Evolutionary conservation across 345 rosid species (phyloP).

Genomic region (Citrus medica): DNA sequence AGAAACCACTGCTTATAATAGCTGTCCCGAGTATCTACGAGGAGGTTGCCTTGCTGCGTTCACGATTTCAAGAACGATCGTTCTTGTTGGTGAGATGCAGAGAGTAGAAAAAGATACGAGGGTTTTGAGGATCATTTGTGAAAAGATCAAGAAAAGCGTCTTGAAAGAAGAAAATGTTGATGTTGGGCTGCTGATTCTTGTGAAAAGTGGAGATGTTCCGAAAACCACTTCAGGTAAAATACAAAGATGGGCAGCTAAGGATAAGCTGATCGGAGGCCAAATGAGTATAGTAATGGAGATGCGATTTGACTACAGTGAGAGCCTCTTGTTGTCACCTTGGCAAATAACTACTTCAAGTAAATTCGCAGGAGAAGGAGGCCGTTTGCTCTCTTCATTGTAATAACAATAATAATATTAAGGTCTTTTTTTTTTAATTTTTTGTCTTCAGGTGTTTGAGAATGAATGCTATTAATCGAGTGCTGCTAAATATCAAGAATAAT

Average conservation of each 20-base stretch:
- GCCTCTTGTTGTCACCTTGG: neutral
- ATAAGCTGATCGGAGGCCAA: constrained; percentile 27
- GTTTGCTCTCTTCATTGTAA: constrained; percentile 13
- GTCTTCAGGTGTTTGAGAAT: too few relatives aligned
- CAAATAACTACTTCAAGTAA: neutral
- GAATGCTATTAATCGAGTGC: too few relatives aligned
- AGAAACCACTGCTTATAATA: constrained; percentile 38
- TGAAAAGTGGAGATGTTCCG: constrained; percentile 35
- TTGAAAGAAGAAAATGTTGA: constrained; percentile 31
- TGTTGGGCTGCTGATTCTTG: constrained; percentile 47
- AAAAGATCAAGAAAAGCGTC: constrained; percentile 30
- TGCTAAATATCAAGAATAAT: too few relatives aligned
- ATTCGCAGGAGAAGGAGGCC: neutral
- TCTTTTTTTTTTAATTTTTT: too few relatives aligned
- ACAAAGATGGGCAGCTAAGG: constrained; percentile 53
- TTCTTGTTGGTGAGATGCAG: constrained; percentile 49
- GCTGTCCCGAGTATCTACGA: constrained; percentile 34
- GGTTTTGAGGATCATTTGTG: constrained; percentile 31
- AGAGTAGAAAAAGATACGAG: constrained; percentile 19
- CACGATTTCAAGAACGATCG: constrained; percentile 25
- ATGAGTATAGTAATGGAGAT: constrained; percentile 33
- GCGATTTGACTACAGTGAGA: constrained; percentile 17
- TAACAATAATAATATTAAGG: too few relatives aligned
- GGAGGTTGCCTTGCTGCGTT: constrained; percentile 58
- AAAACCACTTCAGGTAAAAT: constrained; percentile 66